Base-by-base conservation (phyloP, 116 monocot species). In the Papilionanthe hybrid region DNA sequence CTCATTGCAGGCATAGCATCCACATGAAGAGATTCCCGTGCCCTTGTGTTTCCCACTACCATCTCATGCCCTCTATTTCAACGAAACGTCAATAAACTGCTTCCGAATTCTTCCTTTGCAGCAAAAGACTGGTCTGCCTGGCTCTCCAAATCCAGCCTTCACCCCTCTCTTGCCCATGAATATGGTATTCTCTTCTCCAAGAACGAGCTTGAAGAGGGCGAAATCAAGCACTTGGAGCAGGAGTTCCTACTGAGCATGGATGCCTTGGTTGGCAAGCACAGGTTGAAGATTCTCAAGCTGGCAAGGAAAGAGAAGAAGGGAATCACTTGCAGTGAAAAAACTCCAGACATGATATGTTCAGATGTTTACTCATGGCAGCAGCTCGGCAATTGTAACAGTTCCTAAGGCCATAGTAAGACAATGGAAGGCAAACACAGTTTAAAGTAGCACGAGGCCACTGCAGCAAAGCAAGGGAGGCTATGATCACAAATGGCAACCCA, bases 171-270 rank as follows among this genome's bases (percentile, higher is more conserved):
- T 0, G 87, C 84, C 74, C 81, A 86, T 79, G 89, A 88, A 75
- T 98, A 98, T 85, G 79, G 82, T 75, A 77, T 91, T 28, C 58
- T 93, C 73, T 84, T 98, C 85, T 75, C 91, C 55, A 79, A 82
- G 48, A 98, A 98, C 81, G 94, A 92, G 91, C 91, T 98, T 25
- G 93, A 91, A 28, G 84, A 87, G 22, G 91, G 84, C 9, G 98
- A 98, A 82, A 77, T 89, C 42, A 44, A 57, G 37, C 86, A 93
- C 82, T 90, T 98, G 85, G 73, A 88, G 83, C 98, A 98, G 63
- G 93, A 91, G 71, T 90, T 98, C 91, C 90, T 98, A 72, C 79
- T 43, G 9, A 94, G 94, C 88, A 94, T 98, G 94, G 97, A 94
- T 55, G 69, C 94, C 83, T 84, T 94, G 66, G 79, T 98, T 9